Conservation (phyloP, 306 rosid genomes). For the Fragaria ananassa region DNA sequence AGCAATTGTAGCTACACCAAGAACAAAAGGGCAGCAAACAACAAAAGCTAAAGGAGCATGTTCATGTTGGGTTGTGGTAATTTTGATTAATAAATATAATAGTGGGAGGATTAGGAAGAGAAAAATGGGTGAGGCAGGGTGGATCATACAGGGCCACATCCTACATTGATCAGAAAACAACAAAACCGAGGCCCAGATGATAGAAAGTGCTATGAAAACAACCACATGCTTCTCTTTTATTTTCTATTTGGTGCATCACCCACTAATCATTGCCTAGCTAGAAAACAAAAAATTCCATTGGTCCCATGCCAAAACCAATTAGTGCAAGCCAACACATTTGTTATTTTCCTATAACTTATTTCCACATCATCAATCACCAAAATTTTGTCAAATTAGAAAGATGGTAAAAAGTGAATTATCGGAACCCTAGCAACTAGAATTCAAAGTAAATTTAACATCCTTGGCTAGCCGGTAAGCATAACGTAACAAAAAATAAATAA, state of each 20-base stretch:
- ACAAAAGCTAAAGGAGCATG: neutral
- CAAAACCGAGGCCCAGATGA: slow-evolving; percentile 35
- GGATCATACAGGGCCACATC: slow-evolving; percentile 63
- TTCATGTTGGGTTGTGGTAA: neutral
- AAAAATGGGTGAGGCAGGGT: slow-evolving; percentile 35
- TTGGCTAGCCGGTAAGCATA: too few species aligned
- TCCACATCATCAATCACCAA: slow-evolving; percentile 14
- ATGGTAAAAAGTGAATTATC: too few species aligned
- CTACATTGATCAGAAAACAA: slow-evolving; percentile 12
- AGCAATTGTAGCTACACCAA: neutral
- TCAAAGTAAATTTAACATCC: too few species aligned
- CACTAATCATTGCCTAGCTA: slow-evolving; percentile 66
- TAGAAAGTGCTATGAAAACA: slow-evolving; percentile 57
- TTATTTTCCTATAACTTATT: slow-evolving; percentile 28
- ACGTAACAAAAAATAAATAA: too few species aligned
- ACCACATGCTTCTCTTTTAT: slow-evolving; percentile 44
- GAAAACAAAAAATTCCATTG: slow-evolving; percentile 52
- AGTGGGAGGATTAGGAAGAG: neutral
- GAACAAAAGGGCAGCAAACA: neutral
- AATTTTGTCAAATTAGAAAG: too few species aligned
- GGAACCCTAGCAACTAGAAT: too few species aligned
- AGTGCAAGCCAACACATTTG: slow-evolving; percentile 36
- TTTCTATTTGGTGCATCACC: slow-evolving; percentile 60
- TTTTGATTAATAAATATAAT: neutral
- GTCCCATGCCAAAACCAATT: slow-evolving; percentile 54